A percentile compares a stretch with the other conserved stretches of the same genome.
Evolutionary conservation across 2,329 filamentous ascomycete genomes (phyloP).

Genomic region (Aspergillus sp.): DNA sequence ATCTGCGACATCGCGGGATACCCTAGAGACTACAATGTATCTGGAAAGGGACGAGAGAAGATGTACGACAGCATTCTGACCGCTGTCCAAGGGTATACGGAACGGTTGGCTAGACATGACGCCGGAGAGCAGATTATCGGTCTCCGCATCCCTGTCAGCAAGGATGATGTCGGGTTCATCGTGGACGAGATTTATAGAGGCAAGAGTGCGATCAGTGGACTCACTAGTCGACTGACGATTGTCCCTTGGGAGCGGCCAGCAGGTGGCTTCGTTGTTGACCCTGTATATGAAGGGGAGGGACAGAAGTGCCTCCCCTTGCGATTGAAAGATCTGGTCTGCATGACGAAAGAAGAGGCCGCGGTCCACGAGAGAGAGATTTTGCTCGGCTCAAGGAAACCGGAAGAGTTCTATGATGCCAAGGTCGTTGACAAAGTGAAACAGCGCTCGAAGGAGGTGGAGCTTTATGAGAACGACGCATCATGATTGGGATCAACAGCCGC

Average conservation of each 20-base stretch:
- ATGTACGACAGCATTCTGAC: slow-evolving; percentile 84
- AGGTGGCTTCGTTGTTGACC: slow-evolving; percentile 59
- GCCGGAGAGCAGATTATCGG: slow-evolving; percentile 60
- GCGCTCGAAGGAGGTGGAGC: slow-evolving; percentile 65
- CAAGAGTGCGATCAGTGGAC: slow-evolving; percentile 76
- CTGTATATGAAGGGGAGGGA: slow-evolving; percentile 57
- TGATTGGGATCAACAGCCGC: not conserved
- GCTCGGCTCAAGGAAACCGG: slow-evolving; percentile 62
- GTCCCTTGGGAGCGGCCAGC: slow-evolving; percentile 72
- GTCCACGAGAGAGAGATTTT: slow-evolving; percentile 79
- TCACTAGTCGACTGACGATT: slow-evolving; percentile 76
- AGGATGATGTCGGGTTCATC: slow-evolving; percentile 80
- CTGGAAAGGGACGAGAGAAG: slow-evolving; percentile 80
- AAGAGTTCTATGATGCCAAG: slow-evolving; percentile 70
- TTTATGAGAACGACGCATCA: slow-evolving; percentile 50
- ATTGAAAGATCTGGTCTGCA: slow-evolving; percentile 73
- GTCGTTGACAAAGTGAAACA: slow-evolving; percentile 66
- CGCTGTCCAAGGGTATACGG: slow-evolving; percentile 72
- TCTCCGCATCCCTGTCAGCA: slow-evolving; percentile 73
- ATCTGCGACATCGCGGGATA: slow-evolving; percentile 80
- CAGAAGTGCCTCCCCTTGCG: slow-evolving; percentile 73
- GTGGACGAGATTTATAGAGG: slow-evolving; percentile 86
- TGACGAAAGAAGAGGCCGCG: slow-evolving; percentile 87
- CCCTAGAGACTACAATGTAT: slow-evolving; percentile 73
- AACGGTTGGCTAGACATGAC: slow-evolving; percentile 63